phyloP scores from a whole-genome alignment of 106 monocot species.

The Hemerocallis citrina region DNA sequence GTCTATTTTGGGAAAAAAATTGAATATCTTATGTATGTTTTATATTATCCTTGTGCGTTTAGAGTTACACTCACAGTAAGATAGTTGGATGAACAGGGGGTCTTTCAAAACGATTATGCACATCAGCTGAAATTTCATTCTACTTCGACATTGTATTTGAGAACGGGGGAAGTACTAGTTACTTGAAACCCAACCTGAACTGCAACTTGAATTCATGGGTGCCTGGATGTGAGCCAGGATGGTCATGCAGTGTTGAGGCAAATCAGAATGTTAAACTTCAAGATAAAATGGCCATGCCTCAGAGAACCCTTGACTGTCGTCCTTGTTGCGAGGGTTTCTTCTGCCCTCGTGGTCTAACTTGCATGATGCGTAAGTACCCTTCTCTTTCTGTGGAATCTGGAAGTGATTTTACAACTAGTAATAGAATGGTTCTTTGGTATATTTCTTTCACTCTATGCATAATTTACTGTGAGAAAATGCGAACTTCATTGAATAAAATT shows the following conservation, averaged over 20 bases:
- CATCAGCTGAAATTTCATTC: constrained; percentile 82
- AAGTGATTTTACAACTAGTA: not conserved
- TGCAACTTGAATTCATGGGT: constrained; percentile 79
- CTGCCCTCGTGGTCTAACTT: constrained; percentile 63
- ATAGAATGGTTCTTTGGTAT: not conserved
- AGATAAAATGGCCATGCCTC: constrained; percentile 42
- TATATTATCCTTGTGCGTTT: not conserved
- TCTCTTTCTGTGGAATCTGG: not conserved
- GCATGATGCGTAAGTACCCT: constrained; percentile 46
- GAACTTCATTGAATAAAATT: not conserved
- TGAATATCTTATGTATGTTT: not conserved
- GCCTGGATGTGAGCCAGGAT: constrained; percentile 86
- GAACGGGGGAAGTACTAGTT: constrained; percentile 17
- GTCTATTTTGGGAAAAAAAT: not conserved
- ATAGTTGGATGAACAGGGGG: constrained; percentile 36
- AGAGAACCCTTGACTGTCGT: constrained; percentile 20
- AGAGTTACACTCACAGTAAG: not conserved
- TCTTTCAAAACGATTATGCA: constrained; percentile 54
- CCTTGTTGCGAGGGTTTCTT: constrained; percentile 72
- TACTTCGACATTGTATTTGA: constrained; percentile 58
- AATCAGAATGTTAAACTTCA: constrained; percentile 43
- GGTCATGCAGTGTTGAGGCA: constrained; percentile 59
- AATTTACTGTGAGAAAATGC: not conserved
- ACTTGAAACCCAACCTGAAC: constrained; percentile 72
- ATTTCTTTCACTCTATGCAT: not conserved